Evolutionary conservation across 2,329 filamentous ascomycete genomes (phyloP).

Genomic region (Plectosphaerella sp.): DNA sequence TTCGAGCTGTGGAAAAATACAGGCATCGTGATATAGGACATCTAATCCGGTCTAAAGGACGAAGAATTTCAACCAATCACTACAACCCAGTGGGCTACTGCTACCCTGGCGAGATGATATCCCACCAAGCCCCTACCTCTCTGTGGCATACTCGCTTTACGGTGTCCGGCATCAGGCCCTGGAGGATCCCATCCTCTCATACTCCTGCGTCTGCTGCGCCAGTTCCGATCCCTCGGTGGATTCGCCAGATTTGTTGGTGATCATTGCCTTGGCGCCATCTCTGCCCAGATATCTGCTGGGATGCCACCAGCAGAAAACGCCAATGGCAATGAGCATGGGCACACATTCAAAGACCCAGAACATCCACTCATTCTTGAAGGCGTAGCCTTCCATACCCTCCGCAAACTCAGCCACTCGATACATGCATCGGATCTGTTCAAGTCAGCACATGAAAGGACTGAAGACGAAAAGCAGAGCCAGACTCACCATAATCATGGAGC

Average conservation of each 20-base stretch:
- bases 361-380: conserved; percentile 46
- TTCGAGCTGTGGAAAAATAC: too few relatives aligned
- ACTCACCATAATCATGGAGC: conserved; percentile 39
- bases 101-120: too few relatives aligned
- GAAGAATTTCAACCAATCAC: too few relatives aligned
- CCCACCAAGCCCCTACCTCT: too few relatives aligned
- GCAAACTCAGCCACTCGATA: conserved; percentile 50
- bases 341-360: conserved; percentile 48
- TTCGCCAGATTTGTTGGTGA: background rate
- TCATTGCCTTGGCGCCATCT: conserved; percentile 1
- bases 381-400: conserved; percentile 44
- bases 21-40: too few relatives aligned
- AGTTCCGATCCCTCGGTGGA: too few relatives aligned
- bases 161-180: too few relatives aligned
- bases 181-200: too few relatives aligned
- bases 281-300: conserved; percentile 33
- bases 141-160: too few relatives aligned
- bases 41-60: too few relatives aligned
- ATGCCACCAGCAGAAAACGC: conserved; percentile 44
- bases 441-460: background rate
- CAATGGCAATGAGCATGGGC: conserved; percentile 41
- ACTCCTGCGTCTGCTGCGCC: too few relatives aligned
- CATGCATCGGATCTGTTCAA: conserved; percentile 39
- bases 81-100: too few relatives aligned
- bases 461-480: background rate